Base-by-base conservation (phyloP, 2,329 filamentous ascomycete species). In the Trichophyton schoenleinii region DNA sequence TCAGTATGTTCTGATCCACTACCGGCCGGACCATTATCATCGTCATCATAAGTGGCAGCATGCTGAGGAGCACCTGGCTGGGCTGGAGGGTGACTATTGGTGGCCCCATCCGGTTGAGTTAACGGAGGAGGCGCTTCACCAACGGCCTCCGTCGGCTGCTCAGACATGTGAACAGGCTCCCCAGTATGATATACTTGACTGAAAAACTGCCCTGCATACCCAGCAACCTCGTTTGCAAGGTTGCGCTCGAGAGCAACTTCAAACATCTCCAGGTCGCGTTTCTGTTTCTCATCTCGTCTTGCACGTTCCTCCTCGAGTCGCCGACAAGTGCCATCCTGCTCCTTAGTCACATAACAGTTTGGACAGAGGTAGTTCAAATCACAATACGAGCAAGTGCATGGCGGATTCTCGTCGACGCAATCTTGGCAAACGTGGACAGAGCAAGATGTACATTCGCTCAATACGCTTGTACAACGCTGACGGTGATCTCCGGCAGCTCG, bases 391-490 rank as follows among this genome's bases (percentile, higher is more conserved):
- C 75, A 78, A 38, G 71, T 73, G 67, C 76, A 78, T 7, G 74
- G 72, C n/a, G 75, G 74, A 44, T 75, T 67, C 11, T 66, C 67
- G 8, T 66, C 67, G 9, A 75, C 66, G 63, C 77, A 79, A 44
- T 77, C 75, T 62, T 75, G 71, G 63, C 77, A 79, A 7, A 79
- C 75, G 63, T 77, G 70, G 13, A 79, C 72, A 7, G 73, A 73
- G 67, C 77, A 79, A 42, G 70, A 71, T 11, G 71, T 73, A 66
- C 77, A 79, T 70, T 79, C 74, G 28, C 72, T 72, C 11, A 79
- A 70, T 34, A 73, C 66, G 59, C 74, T 77, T 11, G 72, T 67
- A 65, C 77, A 79, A 34, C 75, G 70, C 62, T 75, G 72, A 4
- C 77, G 75, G 61, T 77, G 75, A 63, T 79, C 77, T 9, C 76